Percentiles rank a stretch among this genome's conserved stretches.
Conservation (phyloP, 2,329 filamentous ascomycete genomes). For the Diaporthe citri region DNA sequence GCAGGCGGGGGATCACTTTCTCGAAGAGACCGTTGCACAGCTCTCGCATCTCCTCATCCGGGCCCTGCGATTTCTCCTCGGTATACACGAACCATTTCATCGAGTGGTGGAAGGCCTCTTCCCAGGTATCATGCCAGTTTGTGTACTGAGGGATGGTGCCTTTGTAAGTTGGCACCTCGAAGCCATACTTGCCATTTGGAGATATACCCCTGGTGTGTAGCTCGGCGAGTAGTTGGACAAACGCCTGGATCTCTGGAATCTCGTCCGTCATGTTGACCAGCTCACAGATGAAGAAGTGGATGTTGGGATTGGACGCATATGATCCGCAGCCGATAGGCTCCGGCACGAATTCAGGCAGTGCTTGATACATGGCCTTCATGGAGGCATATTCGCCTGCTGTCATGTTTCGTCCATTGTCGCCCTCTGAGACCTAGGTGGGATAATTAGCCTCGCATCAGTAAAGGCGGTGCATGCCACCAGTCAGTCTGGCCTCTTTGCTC, state of each 20-base stretch:
- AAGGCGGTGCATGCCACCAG: background rate
- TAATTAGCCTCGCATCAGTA: constrained; percentile 29
- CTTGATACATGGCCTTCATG: background rate
- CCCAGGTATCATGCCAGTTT: background rate
- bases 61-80: background rate
- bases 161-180: background rate
- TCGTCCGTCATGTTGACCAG: background rate
- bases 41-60: background rate
- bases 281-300: background rate
- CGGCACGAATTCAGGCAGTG: background rate
- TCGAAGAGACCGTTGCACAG: background rate
- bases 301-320: background rate
- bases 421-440: background rate
- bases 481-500: background rate
- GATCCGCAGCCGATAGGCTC: background rate
- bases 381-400: background rate
- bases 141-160: background rate
- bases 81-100: background rate
- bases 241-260: background rate
- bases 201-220: background rate
- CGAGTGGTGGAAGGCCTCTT: background rate
- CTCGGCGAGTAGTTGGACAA: background rate
- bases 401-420: background rate
- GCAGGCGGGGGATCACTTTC: background rate
- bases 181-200: background rate